Evolutionary conservation across 768 basidiomycete genomes (phyloP).

Genomic region (Suillus bovinus): DNA sequence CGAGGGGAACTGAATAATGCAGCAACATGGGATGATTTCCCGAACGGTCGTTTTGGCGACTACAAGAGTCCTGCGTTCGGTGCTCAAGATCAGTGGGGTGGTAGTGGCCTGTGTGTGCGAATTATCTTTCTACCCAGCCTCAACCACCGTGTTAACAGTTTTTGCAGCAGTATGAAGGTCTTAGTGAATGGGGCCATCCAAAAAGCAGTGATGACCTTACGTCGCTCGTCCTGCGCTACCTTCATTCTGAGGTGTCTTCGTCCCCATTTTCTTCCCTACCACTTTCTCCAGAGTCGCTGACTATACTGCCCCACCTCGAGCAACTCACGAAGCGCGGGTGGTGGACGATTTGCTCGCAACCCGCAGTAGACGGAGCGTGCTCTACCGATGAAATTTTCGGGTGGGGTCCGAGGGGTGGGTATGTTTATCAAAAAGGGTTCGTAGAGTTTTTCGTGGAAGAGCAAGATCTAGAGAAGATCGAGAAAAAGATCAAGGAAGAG

Average conservation of each 20-base stretch:
- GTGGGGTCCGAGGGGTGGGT: slow-evolving; percentile 92
- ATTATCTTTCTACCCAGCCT: background rate
- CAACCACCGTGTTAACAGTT: background rate
- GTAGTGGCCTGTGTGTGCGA: slow-evolving; percentile 58
- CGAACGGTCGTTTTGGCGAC: slow-evolving; percentile 98
- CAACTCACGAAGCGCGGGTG: slow-evolving; percentile 74
- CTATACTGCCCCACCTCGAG: slow-evolving; percentile 78
- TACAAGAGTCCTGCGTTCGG: slow-evolving; percentile 97
- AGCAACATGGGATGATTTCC: slow-evolving; percentile 92
- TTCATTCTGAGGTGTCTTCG: slow-evolving; percentile 67
- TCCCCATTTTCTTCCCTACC: slow-evolving; percentile 90
- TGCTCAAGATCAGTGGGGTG: slow-evolving; percentile 74
- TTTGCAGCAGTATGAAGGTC: slow-evolving; percentile 56
- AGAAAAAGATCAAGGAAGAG: slow-evolving; percentile 51
- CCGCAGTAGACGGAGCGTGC: slow-evolving; percentile 78
- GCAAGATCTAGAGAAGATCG: slow-evolving; percentile 58
- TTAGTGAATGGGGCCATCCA: slow-evolving; percentile 75
- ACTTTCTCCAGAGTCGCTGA: slow-evolving; percentile 76
- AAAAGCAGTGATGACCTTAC: slow-evolving; percentile 68
- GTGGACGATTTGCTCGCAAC: slow-evolving; percentile 98
- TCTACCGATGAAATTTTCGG: slow-evolving; percentile 82
- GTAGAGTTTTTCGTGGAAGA: slow-evolving; percentile 91
- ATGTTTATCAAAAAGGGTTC: slow-evolving; percentile 97
- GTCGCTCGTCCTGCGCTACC: slow-evolving; percentile 74
- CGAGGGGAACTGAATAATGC: slow-evolving; percentile 77